A percentile compares a stretch with the other conserved stretches of the same genome.
These are phyloP conservation scores for Pseudocercospora vitis DNA, from an alignment of 2,329 filamentous ascomycete species.

Conservation along the genomic window DNA sequence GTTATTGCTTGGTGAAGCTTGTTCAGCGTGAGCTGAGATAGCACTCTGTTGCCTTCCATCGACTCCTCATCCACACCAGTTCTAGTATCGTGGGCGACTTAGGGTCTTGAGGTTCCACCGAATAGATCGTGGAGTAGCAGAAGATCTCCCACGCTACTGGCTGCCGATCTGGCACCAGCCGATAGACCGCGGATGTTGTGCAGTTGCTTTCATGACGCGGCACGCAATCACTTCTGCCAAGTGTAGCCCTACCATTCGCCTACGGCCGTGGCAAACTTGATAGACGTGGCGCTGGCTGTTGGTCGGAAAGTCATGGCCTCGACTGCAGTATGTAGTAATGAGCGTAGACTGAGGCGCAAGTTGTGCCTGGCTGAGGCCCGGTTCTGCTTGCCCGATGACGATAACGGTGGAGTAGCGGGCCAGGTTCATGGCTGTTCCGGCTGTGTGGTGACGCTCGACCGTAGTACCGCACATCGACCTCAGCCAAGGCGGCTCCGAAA, in stretches of 20 bases:
- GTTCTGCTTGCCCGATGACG: neutral
- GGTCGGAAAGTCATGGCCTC: neutral
- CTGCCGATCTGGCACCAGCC: neutral
- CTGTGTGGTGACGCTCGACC: neutral
- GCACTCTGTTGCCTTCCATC: neutral
- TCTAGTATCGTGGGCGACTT: neutral
- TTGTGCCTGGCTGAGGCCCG: neutral
- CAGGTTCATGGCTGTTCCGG: neutral
- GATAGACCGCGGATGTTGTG: neutral
- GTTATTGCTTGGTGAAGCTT: slow-evolving; percentile 1
- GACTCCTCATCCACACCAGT: neutral
- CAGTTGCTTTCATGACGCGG: neutral
- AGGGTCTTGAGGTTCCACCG: neutral
- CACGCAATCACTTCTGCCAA: neutral
- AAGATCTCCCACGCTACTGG: neutral
- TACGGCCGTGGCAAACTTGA: neutral
- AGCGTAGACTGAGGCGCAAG: neutral
- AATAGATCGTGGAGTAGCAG: neutral
- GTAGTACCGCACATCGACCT: neutral
- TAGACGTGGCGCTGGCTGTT: neutral
- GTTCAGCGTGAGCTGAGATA: neutral
- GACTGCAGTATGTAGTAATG: neutral
- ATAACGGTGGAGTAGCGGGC: neutral
- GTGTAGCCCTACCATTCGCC: neutral
- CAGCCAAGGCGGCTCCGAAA: neutral